phyloP scores from a whole-genome alignment of 2,329 filamentous ascomycete species.

The Colletotrichum chrysophilum region DNA sequence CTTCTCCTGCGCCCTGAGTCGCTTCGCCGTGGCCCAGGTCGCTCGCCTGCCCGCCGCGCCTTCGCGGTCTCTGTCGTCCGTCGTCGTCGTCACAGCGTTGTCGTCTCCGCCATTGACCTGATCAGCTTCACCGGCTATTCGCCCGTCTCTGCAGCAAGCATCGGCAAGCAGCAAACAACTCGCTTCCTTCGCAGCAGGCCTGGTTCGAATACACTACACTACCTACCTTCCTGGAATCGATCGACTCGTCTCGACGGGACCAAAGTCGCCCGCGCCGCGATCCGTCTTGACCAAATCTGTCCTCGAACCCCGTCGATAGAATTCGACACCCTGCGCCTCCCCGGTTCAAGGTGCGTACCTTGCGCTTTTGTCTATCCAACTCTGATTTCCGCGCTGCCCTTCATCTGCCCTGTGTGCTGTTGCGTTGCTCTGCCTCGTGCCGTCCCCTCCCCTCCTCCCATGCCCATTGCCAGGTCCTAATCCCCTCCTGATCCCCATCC shows the following conservation, averaged over 20 bases:
- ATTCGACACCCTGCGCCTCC: not conserved
- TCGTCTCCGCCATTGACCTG: not conserved
- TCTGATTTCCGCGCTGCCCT: not conserved
- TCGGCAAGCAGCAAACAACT: not conserved
- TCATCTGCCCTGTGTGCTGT: not conserved
- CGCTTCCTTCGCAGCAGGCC: not conserved
- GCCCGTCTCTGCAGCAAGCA: not conserved
- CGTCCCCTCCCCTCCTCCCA: not conserved
- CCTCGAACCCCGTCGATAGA: not conserved
- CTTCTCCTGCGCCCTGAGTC: not conserved
- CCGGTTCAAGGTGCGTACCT: conserved; percentile 10
- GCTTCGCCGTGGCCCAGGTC: not conserved
- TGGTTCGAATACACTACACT: not conserved
- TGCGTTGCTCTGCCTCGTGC: conserved; percentile 6
- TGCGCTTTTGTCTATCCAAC: not conserved
- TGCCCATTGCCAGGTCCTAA: not conserved
- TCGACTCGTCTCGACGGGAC: not conserved
- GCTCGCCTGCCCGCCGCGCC: not conserved
- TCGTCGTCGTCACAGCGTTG: not conserved
- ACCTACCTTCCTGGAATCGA: not conserved
- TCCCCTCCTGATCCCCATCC: not conserved
- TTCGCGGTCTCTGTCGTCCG: not conserved
- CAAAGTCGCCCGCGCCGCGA: not conserved
- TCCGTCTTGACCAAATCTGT: not conserved
- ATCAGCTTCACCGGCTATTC: not conserved